Percentiles rank a stretch among this genome's conserved stretches.
Evolutionary conservation across 1,284 basidiomycete genomes (phyloP).

Genomic region (Boletus mariae): DNA sequence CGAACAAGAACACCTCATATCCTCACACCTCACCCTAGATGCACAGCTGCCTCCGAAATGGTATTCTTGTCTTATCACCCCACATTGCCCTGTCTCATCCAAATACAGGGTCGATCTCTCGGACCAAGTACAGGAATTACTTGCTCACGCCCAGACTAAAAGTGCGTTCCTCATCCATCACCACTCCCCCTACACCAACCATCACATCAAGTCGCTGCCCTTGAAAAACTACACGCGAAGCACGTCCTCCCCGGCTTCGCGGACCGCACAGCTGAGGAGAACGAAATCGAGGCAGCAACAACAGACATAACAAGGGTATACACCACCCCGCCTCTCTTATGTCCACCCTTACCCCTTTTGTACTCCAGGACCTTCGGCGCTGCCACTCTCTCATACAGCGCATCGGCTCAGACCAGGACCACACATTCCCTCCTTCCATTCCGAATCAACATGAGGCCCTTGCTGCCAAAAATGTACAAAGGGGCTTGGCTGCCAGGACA

Average conservation of each 20-base stretch:
- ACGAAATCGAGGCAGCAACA: slow-evolving; percentile 87
- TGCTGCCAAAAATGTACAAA: slow-evolving; percentile 94
- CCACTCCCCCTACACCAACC: slow-evolving; percentile 10
- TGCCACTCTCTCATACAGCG: slow-evolving; percentile 80
- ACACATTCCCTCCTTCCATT: slow-evolving; percentile 50
- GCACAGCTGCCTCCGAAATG: slow-evolving; percentile 70
- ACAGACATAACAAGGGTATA: slow-evolving; percentile 82
- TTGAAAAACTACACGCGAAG: slow-evolving; percentile 94
- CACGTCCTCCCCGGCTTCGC: slow-evolving; percentile 95
- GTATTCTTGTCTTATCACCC: slow-evolving; percentile 34
- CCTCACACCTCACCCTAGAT: slow-evolving; percentile 54
- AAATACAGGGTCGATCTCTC: slow-evolving; percentile 80
- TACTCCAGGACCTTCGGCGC: slow-evolving; percentile 73
- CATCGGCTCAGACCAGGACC: slow-evolving; percentile 49
- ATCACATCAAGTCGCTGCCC: slow-evolving; percentile 54
- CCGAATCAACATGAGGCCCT: slow-evolving; percentile 55
- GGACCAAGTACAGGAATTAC: slow-evolving; percentile 81
- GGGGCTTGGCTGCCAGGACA: slow-evolving; percentile 89
- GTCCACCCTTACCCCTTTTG: slow-evolving; percentile 7
- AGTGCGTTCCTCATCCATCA: slow-evolving; percentile 50
- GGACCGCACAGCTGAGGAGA: slow-evolving; percentile 90
- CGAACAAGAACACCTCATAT: slow-evolving; percentile 73
- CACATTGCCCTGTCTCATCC: slow-evolving; percentile 8
- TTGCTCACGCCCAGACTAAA: slow-evolving; percentile 69
- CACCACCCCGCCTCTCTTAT: slow-evolving; percentile 14